These are phyloP conservation scores for Castanea crenata DNA, from an alignment of 306 rosid species.

Conservation along the genomic window DNA sequence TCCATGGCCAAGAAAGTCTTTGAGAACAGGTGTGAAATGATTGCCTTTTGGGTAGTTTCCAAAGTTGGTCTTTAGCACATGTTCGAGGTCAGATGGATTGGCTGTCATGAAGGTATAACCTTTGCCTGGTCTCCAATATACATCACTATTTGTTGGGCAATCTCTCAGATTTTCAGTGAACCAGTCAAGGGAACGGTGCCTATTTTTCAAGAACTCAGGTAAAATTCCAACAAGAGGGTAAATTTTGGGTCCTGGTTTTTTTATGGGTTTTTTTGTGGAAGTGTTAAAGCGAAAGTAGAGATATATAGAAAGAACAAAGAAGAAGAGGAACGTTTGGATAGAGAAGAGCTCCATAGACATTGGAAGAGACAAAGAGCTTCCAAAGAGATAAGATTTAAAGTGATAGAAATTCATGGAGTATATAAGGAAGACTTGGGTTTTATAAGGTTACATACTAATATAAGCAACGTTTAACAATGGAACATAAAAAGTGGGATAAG, in stretches of 20 bases:
- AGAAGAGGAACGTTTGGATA: neutral
- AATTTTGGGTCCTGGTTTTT: conserved; percentile 32
- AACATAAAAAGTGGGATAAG: too few relatives aligned
- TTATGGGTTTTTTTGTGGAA: neutral
- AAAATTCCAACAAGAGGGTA: conserved; percentile 52
- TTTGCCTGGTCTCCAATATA: conserved; percentile 36
- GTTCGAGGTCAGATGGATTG: conserved; percentile 42
- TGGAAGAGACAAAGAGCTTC: too few relatives aligned
- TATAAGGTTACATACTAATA: too few relatives aligned
- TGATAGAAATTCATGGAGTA: too few relatives aligned
- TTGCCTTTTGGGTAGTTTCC: conserved; percentile 71
- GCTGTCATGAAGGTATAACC: conserved; percentile 46
- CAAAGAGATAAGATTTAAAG: too few relatives aligned
- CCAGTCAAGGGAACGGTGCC: conserved; percentile 65
- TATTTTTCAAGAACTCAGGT: conserved; percentile 48
- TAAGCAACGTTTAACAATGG: too few relatives aligned
- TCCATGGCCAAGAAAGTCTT: conserved; percentile 50
- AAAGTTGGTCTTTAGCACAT: conserved; percentile 30
- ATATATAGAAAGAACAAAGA: conserved; percentile 15
- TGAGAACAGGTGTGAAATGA: conserved; percentile 28
- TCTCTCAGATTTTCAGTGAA: conserved; percentile 38
- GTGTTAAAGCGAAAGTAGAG: conserved; percentile 13
- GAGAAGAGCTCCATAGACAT: conserved; percentile 25
- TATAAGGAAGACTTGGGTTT: too few relatives aligned
- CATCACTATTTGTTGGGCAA: conserved; percentile 42